A percentile compares a stretch with the other conserved stretches of the same genome.
Conservation (phyloP, 176 grass and related monocot genomes). For the Zoysia pacifica region DNA sequence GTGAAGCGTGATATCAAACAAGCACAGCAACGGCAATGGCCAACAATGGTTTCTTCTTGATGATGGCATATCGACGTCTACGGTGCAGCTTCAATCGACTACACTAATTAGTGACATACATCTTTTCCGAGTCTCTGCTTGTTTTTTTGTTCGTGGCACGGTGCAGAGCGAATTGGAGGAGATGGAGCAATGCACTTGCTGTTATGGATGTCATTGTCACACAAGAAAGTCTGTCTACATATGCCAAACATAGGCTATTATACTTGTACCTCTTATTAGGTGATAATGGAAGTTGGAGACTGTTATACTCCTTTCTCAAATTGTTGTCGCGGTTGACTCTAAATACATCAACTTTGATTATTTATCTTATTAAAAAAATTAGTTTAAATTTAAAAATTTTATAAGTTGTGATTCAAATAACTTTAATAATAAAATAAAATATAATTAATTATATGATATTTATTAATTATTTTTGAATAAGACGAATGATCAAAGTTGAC, state of each 20-base stretch:
- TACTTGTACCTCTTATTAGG: not conserved
- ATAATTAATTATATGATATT: no score
- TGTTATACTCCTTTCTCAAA: no score
- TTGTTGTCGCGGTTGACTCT: no score
- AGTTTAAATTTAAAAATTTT: no score
- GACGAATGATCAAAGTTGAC: no score
- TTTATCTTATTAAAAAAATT: no score
- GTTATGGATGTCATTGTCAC: not conserved
- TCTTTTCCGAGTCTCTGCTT: not conserved
- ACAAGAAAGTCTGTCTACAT: not conserved
- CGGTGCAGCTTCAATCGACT: not conserved
- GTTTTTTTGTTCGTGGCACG: conserved; percentile 13
- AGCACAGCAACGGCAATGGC: not conserved
- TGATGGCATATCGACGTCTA: not conserved
- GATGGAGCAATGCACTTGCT: not conserved
- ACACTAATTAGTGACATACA: not conserved
- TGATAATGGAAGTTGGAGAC: not conserved
- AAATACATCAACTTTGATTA: no score
- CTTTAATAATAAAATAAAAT: no score
- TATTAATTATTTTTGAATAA: no score
- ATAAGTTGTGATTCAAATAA: no score
- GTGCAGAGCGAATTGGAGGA: not conserved
- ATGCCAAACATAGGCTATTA: not conserved
- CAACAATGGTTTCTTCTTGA: not conserved
- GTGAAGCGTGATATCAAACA: not conserved